These are phyloP conservation scores for Pyrus pyrifolia DNA, from an alignment of 306 rosid species.

Conservation along the genomic window DNA sequence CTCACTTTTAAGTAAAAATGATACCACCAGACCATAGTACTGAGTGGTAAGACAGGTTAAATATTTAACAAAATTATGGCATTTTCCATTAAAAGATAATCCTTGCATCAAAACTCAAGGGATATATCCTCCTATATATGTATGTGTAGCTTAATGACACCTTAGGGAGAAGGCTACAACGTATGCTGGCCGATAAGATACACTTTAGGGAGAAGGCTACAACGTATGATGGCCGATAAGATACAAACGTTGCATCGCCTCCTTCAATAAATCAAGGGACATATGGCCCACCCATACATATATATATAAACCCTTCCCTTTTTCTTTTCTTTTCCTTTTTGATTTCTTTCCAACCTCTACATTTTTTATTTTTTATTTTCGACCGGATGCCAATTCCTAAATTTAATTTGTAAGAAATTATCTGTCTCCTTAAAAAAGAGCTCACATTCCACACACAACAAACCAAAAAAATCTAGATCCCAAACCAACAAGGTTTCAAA, in stretches of 20 bases:
- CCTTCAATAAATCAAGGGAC: not conserved
- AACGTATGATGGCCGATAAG: not conserved
- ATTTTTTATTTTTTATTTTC: too few species aligned
- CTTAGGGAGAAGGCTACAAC: not conserved
- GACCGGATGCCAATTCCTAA: accelerated
- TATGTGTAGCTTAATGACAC: not conserved
- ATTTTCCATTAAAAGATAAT: not conserved
- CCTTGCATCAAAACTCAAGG: not conserved
- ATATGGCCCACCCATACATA: not conserved
- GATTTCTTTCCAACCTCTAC: not conserved
- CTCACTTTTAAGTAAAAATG: too few species aligned
- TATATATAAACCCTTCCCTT: not conserved
- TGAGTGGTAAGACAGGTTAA: not conserved
- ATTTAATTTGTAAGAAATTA: not conserved
- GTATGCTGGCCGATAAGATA: not conserved
- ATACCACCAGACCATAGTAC: too few species aligned
- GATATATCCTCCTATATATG: not conserved
- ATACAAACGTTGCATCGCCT: not conserved
- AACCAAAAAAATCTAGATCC: too few species aligned
- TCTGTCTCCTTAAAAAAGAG: not conserved
- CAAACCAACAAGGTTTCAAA: too few species aligned
- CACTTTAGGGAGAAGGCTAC: not conserved
- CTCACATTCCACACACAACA: not conserved
- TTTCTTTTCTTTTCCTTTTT: not conserved
- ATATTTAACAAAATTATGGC: not conserved